Base-by-base conservation (phyloP, 2,329 filamentous ascomycete species). In the Plectosphaerella plurivora region DNA sequence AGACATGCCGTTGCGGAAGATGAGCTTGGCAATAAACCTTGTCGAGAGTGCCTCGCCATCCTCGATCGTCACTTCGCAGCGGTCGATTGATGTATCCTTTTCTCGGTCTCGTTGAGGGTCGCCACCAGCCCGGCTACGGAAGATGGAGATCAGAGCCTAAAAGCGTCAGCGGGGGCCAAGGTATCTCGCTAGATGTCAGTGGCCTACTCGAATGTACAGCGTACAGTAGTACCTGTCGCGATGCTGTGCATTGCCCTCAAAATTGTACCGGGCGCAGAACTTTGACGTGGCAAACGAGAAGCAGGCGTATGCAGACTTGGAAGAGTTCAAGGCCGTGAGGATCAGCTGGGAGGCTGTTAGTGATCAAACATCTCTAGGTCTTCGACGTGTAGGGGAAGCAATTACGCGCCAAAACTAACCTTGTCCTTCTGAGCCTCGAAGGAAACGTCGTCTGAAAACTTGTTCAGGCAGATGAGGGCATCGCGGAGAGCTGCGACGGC, bases 361-460 rank as follows among this genome's bases (percentile, higher is more conserved):
- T 37, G 7, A 22, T 3, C 12, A 24, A n/a, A 7, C 3, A 4
- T 14, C 33, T 20, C 15, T 14, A 10, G 14, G 10, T 5, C 9
- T 16, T n/a, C 36, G 4, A 2, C 8, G 3, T 20, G 33, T 10
- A 5, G 41, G 7, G n/a, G 50, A 61, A 60, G 47, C 65, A 44
- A 51, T 49, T 52, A 54, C 35, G 57, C 9, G 5, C 54, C 24
- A 35, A 20, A 8, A 57, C 66, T 51, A 68, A 88, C 87, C 65
- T 80, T 82, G 61, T 90, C 86, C 57, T 78, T 81, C 60, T 80
- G 78, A 35, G 87, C 86, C 67, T 92, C 89, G 41, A 93, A 76
- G 24, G 83, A 88, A 18, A 93, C 88, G 45, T 87, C 82, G 60
- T 93, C 89, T 65, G 86, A 88, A 72, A 93, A 92, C 68, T 90